A percentile compares a stretch with the other conserved stretches of the same genome.
phyloP scores from a whole-genome alignment of 2,329 filamentous ascomycete genomes.

The Aureobasidium uvarum region DNA sequence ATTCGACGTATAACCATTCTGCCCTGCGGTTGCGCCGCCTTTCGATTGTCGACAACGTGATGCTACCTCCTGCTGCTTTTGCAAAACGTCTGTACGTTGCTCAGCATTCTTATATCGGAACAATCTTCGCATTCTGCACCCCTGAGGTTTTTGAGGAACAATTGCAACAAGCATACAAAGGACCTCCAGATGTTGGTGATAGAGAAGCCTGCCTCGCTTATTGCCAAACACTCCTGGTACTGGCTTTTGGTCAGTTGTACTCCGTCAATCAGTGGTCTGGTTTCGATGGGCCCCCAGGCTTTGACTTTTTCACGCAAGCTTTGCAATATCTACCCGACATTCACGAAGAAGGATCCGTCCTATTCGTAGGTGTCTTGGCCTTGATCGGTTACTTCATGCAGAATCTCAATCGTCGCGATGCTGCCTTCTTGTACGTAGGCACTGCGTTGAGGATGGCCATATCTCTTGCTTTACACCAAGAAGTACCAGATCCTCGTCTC shows the following conservation, averaged over 20 bases:
- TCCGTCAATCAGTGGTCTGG: conserved; percentile 56
- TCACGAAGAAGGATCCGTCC: conserved; percentile 55
- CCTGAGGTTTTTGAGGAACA: conserved; percentile 50
- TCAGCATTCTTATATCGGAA: conserved; percentile 58
- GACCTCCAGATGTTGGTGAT: conserved; percentile 45
- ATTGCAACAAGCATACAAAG: conserved; percentile 47
- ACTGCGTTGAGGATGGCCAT: conserved; percentile 57
- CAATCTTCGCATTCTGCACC: conserved; percentile 56
- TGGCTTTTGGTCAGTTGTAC: conserved; percentile 58
- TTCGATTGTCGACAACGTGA: conserved; percentile 39
- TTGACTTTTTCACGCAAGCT: conserved; percentile 55
- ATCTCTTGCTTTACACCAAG: conserved; percentile 57
- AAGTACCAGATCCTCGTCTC: conserved; percentile 45
- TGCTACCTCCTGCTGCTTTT: conserved; percentile 52
- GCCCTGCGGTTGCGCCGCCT: conserved; percentile 35
- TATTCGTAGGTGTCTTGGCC: conserved; percentile 56
- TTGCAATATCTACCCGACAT: conserved; percentile 55
- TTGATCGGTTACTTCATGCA: conserved; percentile 59
- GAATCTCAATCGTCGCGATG: conserved; percentile 56
- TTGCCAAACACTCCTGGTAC: conserved; percentile 53
- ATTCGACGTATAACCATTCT: conserved; percentile 39
- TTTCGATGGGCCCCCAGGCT: conserved; percentile 53
- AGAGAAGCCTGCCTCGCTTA: conserved; percentile 51
- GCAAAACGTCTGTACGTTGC: conserved; percentile 52
- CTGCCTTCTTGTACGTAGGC: conserved; percentile 53